phyloP scores from a whole-genome alignment of 192 early-diverging fungal genomes.

The Coemansia sp. region DNA sequence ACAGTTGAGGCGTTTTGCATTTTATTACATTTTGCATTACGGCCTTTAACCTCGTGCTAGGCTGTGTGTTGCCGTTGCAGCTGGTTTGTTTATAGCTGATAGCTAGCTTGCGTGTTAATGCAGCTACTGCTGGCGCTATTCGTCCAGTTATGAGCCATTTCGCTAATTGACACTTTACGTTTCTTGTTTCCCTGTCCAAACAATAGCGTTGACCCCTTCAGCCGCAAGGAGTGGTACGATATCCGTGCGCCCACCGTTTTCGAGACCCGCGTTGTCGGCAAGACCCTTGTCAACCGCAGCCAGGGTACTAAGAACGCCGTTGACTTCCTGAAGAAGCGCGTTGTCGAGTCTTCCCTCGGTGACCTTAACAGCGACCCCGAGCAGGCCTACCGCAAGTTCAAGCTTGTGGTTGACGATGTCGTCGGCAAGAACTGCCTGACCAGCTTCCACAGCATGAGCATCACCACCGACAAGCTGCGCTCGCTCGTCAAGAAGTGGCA shows the following conservation, averaged over 20 bases:
- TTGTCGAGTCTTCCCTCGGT: conserved; percentile 93
- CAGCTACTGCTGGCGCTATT: too few species aligned
- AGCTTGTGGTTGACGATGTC: conserved; percentile 96
- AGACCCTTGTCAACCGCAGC: conserved; percentile 99
- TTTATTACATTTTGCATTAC: too few species aligned
- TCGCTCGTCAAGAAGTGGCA: conserved; percentile 99
- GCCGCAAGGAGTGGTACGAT: conserved; percentile 99
- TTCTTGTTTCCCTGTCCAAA: background rate
- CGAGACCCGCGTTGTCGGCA: conserved; percentile 90
- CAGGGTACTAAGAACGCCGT: conserved; percentile 98
- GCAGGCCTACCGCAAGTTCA: conserved; percentile 95
- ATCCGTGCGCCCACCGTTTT: conserved; percentile 98
- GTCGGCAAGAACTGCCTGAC: conserved; percentile 98
- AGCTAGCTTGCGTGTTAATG: too few species aligned
- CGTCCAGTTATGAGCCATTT: too few species aligned
- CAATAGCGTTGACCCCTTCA: conserved; percentile 90
- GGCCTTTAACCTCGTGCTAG: too few species aligned
- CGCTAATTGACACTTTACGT: background rate
- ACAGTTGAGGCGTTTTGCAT: too few species aligned
- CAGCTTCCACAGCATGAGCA: conserved; percentile 99
- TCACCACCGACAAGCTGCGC: conserved; percentile 99
- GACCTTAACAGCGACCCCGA: conserved; percentile 93
- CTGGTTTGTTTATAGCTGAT: too few species aligned
- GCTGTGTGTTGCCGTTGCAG: too few species aligned
- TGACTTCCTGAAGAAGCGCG: conserved; percentile 94